phyloP scores from a whole-genome alignment of 2,329 filamentous ascomycete species.

The Hypoxylon sp. region DNA sequence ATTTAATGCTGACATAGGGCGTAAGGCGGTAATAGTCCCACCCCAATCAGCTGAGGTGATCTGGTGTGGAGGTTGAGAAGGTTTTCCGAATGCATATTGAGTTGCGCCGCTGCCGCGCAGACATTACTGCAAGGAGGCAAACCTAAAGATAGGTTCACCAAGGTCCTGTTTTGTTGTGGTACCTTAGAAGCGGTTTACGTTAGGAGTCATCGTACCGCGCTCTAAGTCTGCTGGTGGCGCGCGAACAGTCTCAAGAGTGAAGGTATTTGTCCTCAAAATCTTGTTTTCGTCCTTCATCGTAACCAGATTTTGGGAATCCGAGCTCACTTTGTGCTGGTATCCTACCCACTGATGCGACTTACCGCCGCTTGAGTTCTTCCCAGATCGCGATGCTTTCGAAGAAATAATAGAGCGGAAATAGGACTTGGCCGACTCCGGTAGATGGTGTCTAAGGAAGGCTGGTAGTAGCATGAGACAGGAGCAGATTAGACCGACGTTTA shows the following conservation, averaged over 20 bases:
- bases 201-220: conserved; percentile 2
- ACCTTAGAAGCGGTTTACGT: conserved; percentile 10
- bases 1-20: conserved; percentile 6
- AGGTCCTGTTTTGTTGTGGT: conserved; percentile 1
- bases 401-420: conserved; percentile 18
- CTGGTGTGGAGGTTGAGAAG: conserved; percentile 6
- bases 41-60: conserved; percentile 12
- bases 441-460: conserved; percentile 24
- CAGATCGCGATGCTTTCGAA: conserved; percentile 3
- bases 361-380: not conserved
- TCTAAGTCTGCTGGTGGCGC: conserved; percentile 10
- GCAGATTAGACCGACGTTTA: conserved; percentile 29
- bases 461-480: conserved; percentile 27
- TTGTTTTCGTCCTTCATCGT: conserved; percentile 13
- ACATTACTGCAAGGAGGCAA: conserved; percentile 5
- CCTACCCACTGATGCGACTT: conserved; percentile 14
- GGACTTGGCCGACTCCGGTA: conserved; percentile 21
- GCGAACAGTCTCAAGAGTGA: conserved; percentile 7
- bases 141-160: conserved; percentile 1
- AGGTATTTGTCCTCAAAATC: conserved; percentile 19
- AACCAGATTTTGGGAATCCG: conserved; percentile 18
- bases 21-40: conserved; percentile 13
- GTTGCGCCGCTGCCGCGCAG: not conserved
- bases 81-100: not conserved
- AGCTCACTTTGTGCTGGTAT: conserved; percentile 20